Percentiles rank a stretch among this genome's conserved stretches.
These are phyloP conservation scores for Verbena officinalis DNA, from an alignment of 257 asterid species.

Conservation along the genomic window DNA sequence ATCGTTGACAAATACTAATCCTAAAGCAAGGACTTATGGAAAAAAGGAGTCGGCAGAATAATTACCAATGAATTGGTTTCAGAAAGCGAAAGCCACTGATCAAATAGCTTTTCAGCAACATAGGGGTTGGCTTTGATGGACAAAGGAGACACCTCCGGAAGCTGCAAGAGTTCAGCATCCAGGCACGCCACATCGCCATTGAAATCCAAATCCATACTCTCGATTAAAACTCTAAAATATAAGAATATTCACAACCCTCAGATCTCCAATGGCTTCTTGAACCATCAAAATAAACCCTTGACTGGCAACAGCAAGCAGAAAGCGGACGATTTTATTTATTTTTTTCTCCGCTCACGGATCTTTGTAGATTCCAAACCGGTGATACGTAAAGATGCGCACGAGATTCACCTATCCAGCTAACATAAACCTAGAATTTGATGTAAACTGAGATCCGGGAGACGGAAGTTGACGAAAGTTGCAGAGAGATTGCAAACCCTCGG, in stretches of 20 bases:
- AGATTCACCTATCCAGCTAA: constrained; percentile 1
- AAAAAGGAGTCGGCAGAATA: not conserved
- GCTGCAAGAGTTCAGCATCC: constrained; percentile 90
- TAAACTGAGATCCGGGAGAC: constrained; percentile 28
- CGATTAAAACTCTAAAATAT: constrained; percentile 21
- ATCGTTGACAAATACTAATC: not conserved
- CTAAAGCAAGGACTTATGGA: not conserved
- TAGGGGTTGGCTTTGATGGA: constrained; percentile 82
- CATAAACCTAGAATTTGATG: constrained; percentile 31
- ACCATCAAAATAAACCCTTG: constrained; percentile 42
- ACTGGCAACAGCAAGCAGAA: constrained; percentile 22
- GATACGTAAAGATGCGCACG: constrained; percentile 23
- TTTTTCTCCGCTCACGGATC: constrained; percentile 35
- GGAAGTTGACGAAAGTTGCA: constrained; percentile 15
- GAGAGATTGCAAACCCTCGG: constrained; percentile 41
- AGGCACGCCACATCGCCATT: constrained; percentile 80
- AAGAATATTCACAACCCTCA: constrained; percentile 30
- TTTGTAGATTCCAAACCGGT: constrained; percentile 36
- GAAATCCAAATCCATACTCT: constrained; percentile 81
- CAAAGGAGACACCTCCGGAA: constrained; percentile 85
- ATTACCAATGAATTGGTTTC: constrained; percentile 82
- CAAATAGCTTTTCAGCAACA: constrained; percentile 86
- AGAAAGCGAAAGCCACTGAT: constrained; percentile 96
- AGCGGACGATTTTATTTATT: constrained; percentile 15
- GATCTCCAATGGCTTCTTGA: constrained; percentile 38